Evolutionary conservation across 306 rosid species (phyloP).

Genomic region (Inga oerstediana): DNA sequence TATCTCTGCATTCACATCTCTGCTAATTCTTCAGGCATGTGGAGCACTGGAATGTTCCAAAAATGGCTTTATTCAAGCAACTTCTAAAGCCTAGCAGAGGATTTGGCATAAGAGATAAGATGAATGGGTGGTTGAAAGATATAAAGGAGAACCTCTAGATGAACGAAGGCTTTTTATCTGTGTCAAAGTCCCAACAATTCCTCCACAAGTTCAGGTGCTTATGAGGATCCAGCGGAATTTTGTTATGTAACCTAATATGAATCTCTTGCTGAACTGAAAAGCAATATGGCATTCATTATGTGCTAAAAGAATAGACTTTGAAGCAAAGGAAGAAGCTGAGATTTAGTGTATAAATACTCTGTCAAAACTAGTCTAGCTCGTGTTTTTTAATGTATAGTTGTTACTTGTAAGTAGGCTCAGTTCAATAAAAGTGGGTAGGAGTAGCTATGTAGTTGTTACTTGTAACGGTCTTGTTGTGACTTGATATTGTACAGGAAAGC

Average conservation of each 20-base stretch:
- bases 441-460: not conserved
- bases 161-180: not conserved
- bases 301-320: not conserved
- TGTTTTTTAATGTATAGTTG: not conserved
- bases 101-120: constrained; percentile 52
- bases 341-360: not conserved
- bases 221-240: not conserved
- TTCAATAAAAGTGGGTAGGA: not conserved
- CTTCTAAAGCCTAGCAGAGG: constrained; percentile 74
- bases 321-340: constrained; percentile 5
- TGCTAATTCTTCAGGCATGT: constrained; percentile 61
- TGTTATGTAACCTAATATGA: not conserved
- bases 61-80: constrained; percentile 84
- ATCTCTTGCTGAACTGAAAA: not conserved
- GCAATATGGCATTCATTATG: not conserved
- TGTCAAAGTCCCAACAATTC: constrained; percentile 10
- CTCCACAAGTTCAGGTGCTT: not conserved
- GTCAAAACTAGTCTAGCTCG: too few species aligned
- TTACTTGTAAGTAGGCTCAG: constrained; percentile 5
- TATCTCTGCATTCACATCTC: constrained; percentile 9
- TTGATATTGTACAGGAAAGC: not conserved
- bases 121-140: constrained; percentile 45
- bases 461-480: not conserved
- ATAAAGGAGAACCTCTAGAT: constrained; percentile 33
- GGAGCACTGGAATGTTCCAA: constrained; percentile 97